Base-by-base conservation (phyloP, 2,329 filamentous ascomycete species). In the Mariannaea elegans region DNA sequence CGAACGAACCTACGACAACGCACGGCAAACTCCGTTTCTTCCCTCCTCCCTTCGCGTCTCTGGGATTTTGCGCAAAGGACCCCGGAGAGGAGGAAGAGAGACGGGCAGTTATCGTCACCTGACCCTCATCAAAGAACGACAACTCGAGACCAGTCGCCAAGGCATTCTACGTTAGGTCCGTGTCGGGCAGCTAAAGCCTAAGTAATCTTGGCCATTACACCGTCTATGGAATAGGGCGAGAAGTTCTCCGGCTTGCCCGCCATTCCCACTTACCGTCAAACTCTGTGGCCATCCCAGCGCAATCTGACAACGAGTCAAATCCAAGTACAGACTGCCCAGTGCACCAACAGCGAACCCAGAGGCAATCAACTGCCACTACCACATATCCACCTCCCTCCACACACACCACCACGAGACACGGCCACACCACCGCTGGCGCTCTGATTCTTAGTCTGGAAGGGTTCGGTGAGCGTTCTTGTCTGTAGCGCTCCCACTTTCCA, bases 391-490 rank as follows among this genome's bases (percentile, higher is more conserved):
- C 24, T 16, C 32, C 49, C 45, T 50, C 44, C 50, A 59, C 56
- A 54, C 51, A 47, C 51, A 54, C 50, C 51, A 59, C 59, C 57
- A 47, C 45, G 39, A 59, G 51, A 29, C 65, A 60, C 49, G 29
- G 42, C 45, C 47, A 44, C 45, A 31, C 36, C 45, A 23, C 34
- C 45, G 46, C 21, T 39, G 23, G 48, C 52, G 44, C 59, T 59
- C 56, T 36, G 27, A 36, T 34, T 55, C 57, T 57, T 71, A 69
- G 69, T 48, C 49, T 64, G 48, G n/a, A 58, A 34, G 56, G 56
- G 63, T 67, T 73, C 72, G 72, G 72, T 74, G 72, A 73, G 59
- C 68, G 61, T 74, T 73, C 70, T 73, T 47, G 71, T 74, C 63
- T 23, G 64, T 70, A 69, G 70, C 65, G 64, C 61, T 55, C 36